Conservation (phyloP, 192 early-diverging fungal genomes). For the Linnemannia hyalina region DNA sequence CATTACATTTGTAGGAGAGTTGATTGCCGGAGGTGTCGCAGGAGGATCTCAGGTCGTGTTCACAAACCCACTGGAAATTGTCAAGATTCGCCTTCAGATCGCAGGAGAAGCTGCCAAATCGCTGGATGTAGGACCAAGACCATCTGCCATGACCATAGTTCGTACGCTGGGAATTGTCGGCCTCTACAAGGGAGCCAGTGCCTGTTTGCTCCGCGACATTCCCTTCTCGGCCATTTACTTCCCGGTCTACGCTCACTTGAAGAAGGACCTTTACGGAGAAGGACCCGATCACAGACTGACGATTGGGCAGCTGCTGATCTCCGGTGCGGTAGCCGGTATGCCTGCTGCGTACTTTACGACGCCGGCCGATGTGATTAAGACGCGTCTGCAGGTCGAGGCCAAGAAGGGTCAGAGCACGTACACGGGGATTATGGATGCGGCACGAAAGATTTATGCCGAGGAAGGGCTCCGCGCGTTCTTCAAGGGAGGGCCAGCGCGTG, state of each 20-base stretch:
- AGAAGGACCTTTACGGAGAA: conserved; percentile 91
- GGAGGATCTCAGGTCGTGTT: conserved; percentile 92
- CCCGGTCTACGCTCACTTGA: conserved; percentile 95
- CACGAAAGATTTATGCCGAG: conserved; percentile 86
- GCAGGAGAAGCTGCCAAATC: conserved; percentile 81
- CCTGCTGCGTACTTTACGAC: conserved; percentile 97
- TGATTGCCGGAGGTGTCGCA: conserved; percentile 88
- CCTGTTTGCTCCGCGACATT: conserved; percentile 94
- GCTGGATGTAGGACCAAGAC: conserved; percentile 60
- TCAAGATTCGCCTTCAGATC: conserved; percentile 97
- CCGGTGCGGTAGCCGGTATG: conserved; percentile 97
- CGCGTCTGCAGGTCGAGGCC: conserved; percentile 94
- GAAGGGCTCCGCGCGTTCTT: conserved; percentile 97
- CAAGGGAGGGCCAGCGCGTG: conserved; percentile 94
- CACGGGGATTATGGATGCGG: conserved; percentile 86
- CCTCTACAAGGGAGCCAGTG: conserved; percentile 94
- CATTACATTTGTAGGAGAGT: conserved; percentile 81
- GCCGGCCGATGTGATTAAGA: conserved; percentile 98
- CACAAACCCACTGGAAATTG: conserved; percentile 98
- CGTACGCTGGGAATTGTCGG: conserved; percentile 92
- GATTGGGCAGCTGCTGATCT: conserved; percentile 76
- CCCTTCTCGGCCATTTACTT: conserved; percentile 99
- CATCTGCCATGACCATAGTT: conserved; percentile 89
- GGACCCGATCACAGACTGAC: conserved; percentile 77
- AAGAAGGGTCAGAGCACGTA: conserved; percentile 89